Base-by-base conservation (phyloP, 345 rosid genomes). In the Rhizophora apiculata region DNA sequence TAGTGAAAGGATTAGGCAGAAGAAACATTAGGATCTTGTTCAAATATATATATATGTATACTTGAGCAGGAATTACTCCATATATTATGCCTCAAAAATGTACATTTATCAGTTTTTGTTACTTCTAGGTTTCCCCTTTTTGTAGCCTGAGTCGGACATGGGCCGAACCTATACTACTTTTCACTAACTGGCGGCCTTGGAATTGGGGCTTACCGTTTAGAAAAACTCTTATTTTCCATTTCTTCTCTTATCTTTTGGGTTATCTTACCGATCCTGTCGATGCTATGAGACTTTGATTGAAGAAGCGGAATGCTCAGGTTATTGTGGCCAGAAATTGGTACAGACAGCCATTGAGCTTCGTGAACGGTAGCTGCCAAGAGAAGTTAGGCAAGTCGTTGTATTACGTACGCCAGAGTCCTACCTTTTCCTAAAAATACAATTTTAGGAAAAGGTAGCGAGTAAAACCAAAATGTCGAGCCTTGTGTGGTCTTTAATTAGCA, bases 51-150 rank as follows among this genome's bases (percentile, higher is more conserved):
- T 67, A 76, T 70, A 72, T 56, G 18, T 21, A 73, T 64, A 75
- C 66, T 60, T 15, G 78, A 78, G 75, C 62, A 6, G 63, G 59
- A 57, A 34, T 6, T 57, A 64, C 68, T 77, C 53, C 60, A 69
- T 82, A 74, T 76, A 72, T 24, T 69, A 70, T 55, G 76, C 70
- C 39, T n/a, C 24, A 64, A 83, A 83, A 77, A 30, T 90, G 98
- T 90, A 93, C 85, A 87, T 88, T 88, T 82, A 82, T 80, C 84
- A 85, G 82, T 85, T 88, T 86, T 85, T 83, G 64, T 74, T 62
- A 82, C 68, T 82, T 81, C 71, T 19, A 55, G 59, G 30, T 13
- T n/a, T 48, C 1, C 32, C 5, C 10, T 48, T 20, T 51, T 27
- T 2, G 6, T 24, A 56, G 30, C 60, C 24, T 24, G 24, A 24